Evolutionary conservation across 805 yeast species (phyloP), one percentile per base, ranked within the genome.

Genomic region (Sungouiozyma intestinalis): DNA sequence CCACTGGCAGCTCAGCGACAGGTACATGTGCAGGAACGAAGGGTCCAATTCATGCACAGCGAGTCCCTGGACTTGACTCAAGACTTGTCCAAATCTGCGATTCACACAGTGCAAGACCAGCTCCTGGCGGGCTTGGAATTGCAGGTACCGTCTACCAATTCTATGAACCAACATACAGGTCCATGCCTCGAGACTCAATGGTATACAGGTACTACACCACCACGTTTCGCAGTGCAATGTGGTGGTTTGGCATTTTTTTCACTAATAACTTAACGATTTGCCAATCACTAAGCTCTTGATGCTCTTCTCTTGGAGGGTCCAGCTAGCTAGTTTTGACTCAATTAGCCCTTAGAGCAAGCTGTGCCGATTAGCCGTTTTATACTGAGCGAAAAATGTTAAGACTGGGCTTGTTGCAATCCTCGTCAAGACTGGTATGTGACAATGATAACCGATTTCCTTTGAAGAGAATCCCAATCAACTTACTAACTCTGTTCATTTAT

Each of bases 361-460:
- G n/a, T n/a, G n/a, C n/a, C n/a, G n/a, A n/a, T n/a, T n/a, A n/a
- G n/a, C n/a, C n/a, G n/a, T n/a, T n/a, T n/a, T n/a, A n/a, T n/a
- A 31, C 3, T 7, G 16, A n/a, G 5, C 27, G 21, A 16, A 31
- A 32, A 37, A 52, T 59, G 58, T 40, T 57, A 13, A 52, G 52
- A 38, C 45, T 49, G 15, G 51, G 52, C 2, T 38, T 55, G 13
- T 33, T 56, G 4, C 58, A 61, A 41, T 53, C 63, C n/a, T 40
- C 60, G 7, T 43, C 56, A 3, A 54, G 53, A 41, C 39, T 49
- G 31, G 66, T 62, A 51, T 41, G 67, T 58, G 27, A 33, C 17
- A 18, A 14, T 16, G 7, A 2, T 18, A 14, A 7, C n/a, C 13
- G 15, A 14, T 35, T 3, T 13, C 9, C 19, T 7, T 13, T 15